Conservation (phyloP, 148 eudicot genomes). For the Vaccinium corymbosum region DNA sequence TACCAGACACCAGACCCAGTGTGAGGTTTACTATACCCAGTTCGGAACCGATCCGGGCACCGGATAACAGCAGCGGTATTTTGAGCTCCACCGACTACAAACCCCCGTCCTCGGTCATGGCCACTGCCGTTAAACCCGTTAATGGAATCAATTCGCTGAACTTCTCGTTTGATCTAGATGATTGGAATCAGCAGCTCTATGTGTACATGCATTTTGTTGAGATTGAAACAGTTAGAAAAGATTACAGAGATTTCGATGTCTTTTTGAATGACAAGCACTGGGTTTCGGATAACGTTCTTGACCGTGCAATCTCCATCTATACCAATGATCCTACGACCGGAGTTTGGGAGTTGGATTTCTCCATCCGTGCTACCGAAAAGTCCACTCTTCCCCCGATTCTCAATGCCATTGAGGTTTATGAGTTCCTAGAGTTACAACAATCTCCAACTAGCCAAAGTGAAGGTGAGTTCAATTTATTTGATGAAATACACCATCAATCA, state of each 20-base stretch:
- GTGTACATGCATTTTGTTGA: conserved; percentile 42
- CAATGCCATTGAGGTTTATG: conserved; percentile 28
- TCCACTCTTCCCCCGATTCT: conserved; percentile 35
- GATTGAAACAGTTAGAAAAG: conserved; percentile 14
- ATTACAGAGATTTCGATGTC: conserved; percentile 31
- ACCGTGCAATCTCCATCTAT: no score
- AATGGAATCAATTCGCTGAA: not conserved
- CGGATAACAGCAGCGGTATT: no score
- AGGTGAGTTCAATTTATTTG: not conserved
- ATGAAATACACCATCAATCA: not conserved
- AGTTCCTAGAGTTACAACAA: conserved; percentile 2
- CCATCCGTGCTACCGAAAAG: not conserved
- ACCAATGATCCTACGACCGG: not conserved
- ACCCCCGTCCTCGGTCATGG: conserved; percentile 29
- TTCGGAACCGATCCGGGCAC: no score
- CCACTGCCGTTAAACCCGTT: conserved; percentile 8
- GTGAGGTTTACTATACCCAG: no score
- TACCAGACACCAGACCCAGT: no score
- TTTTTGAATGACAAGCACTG: conserved; percentile 15
- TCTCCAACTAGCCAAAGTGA: conserved; percentile 14
- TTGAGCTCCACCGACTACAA: not conserved
- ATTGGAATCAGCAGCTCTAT: conserved; percentile 6
- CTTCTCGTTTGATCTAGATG: not conserved
- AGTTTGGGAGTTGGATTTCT: not conserved
- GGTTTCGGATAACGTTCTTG: no score